Percentiles rank a stretch among this genome's conserved stretches.
Evolutionary conservation across 2,329 filamentous ascomycete genomes (phyloP).

Genomic region (Diaporthe longicolla): DNA sequence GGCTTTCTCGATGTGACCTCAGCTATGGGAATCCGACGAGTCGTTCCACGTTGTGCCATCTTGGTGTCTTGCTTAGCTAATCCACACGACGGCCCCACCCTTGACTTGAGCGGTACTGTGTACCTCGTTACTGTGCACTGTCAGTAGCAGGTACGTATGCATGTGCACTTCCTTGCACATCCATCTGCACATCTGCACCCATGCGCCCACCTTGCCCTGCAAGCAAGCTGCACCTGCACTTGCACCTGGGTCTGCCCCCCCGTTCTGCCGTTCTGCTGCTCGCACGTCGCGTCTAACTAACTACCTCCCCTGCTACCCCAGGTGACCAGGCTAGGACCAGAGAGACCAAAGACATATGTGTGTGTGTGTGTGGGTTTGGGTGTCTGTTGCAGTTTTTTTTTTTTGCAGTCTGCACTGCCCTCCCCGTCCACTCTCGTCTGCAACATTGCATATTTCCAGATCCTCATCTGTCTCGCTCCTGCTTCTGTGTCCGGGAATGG

Average conservation of each 20-base stretch:
- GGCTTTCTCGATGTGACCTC: slow-evolving; percentile 18
- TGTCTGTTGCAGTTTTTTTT: too few species aligned
- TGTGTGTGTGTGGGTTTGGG: too few species aligned
- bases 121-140: not conserved
- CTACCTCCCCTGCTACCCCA: not conserved
- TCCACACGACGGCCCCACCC: slow-evolving; percentile 6
- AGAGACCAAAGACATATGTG: not conserved
- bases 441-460: slow-evolving; percentile 32
- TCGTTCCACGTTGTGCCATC: slow-evolving; percentile 27
- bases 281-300: slow-evolving; percentile 10
- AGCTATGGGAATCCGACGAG: slow-evolving; percentile 14
- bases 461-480: slow-evolving; percentile 25
- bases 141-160: not conserved
- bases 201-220: slow-evolving; percentile 6
- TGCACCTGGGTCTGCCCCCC: slow-evolving; percentile 17
- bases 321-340: too few species aligned
- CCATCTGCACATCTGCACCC: not conserved
- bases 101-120: not conserved
- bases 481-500: slow-evolving; percentile 28
- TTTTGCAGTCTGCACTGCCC: slow-evolving; percentile 17
- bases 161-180: slow-evolving; percentile 9
- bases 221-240: slow-evolving; percentile 1
- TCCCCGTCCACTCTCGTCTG: slow-evolving; percentile 31
- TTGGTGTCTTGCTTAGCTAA: slow-evolving; percentile 13
- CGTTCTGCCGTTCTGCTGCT: not conserved